phyloP scores from a whole-genome alignment of 2,329 filamentous ascomycete genomes.

The Botrytis pseudocinerea region DNA sequence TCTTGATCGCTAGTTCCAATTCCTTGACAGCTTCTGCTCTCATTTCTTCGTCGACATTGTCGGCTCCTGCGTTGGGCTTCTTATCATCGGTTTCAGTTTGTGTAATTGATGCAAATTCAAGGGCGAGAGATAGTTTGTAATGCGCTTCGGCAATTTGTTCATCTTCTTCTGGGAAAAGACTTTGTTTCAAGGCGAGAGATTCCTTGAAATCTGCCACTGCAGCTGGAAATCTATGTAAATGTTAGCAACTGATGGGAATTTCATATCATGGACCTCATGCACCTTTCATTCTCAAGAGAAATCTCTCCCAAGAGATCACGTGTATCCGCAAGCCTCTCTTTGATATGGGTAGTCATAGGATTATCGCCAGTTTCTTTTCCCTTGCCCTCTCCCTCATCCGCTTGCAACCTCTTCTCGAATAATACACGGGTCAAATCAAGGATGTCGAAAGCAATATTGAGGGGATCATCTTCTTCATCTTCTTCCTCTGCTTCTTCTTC shows the following conservation, averaged over 20 bases:
- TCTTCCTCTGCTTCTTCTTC: conserved; percentile 52
- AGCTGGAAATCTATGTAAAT: conserved; percentile 63
- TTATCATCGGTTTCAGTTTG: conserved; percentile 54
- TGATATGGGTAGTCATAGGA: conserved; percentile 59
- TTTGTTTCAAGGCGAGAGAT: conserved; percentile 74
- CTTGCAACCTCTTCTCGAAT: conserved; percentile 56
- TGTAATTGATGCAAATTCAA: conserved; percentile 88
- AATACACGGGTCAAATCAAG: conserved; percentile 75
- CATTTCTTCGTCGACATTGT: conserved; percentile 63
- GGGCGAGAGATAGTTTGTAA: conserved; percentile 90
- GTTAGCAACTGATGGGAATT: conserved; percentile 28
- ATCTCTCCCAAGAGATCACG: conserved; percentile 95
- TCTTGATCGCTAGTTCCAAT: conserved; percentile 72
- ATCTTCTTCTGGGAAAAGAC: conserved; percentile 76
- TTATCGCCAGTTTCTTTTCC: conserved; percentile 48
- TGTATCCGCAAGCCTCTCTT: conserved; percentile 77
- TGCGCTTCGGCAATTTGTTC: conserved; percentile 91
- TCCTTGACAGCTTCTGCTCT: conserved; percentile 70
- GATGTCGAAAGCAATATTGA: conserved; percentile 79
- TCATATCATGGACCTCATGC: conserved; percentile 31
- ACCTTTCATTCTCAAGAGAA: conserved; percentile 91
- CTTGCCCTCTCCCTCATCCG: conserved; percentile 47
- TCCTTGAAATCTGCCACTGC: conserved; percentile 83
- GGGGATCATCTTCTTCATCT: conserved; percentile 58
- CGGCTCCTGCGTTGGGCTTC: conserved; percentile 44